These are phyloP conservation scores for Rubroboletus satanas DNA, from an alignment of 768 basidiomycete genomes.

Conservation along the genomic window DNA sequence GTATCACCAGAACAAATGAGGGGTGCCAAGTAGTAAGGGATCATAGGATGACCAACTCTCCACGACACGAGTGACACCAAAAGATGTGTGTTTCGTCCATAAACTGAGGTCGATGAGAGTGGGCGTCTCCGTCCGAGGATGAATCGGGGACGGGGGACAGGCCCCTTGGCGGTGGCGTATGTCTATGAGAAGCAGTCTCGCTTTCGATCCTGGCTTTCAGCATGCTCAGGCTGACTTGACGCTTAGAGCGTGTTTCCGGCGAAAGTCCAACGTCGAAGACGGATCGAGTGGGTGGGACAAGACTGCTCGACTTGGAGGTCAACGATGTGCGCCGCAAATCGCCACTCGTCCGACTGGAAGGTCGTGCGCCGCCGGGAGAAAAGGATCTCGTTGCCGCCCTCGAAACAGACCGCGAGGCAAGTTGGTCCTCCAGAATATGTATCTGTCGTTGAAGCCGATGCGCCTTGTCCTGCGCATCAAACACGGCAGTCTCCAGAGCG, in stretches of 20 bases:
- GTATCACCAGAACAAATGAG: conserved; percentile 1
- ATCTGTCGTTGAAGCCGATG: conserved; percentile 70
- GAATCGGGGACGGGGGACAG: conserved; percentile 50
- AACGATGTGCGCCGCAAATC: conserved; percentile 39
- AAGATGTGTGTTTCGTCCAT: conserved; percentile 87
- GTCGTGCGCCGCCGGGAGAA: conserved; percentile 45
- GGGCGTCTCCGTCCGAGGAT: conserved; percentile 14
- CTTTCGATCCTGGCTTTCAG: conserved; percentile 87
- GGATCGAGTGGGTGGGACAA: conserved; percentile 45
- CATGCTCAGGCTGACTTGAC: conserved; percentile 82
- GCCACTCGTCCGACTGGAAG: conserved; percentile 39
- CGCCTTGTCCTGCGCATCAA: conserved; percentile 65
- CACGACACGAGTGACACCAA: conserved; percentile 82
- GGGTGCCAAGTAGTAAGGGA: conserved; percentile 6
- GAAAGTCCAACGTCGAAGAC: conserved; percentile 68
- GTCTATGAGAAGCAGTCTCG: conserved; percentile 49
- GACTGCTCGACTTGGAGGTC: conserved; percentile 26
- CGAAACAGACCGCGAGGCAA: conserved; percentile 44
- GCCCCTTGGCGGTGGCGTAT: conserved; percentile 51
- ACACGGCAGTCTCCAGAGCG: conserved; percentile 66
- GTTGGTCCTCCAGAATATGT: conserved; percentile 60
- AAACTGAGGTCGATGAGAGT: conserved; percentile 58
- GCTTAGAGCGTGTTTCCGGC: conserved; percentile 75
- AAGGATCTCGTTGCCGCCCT: conserved; percentile 43
- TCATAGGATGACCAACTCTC: conserved; percentile 72